Conservation (phyloP, 805 yeast species). For the Wickerhamomyces ciferrii region DNA sequence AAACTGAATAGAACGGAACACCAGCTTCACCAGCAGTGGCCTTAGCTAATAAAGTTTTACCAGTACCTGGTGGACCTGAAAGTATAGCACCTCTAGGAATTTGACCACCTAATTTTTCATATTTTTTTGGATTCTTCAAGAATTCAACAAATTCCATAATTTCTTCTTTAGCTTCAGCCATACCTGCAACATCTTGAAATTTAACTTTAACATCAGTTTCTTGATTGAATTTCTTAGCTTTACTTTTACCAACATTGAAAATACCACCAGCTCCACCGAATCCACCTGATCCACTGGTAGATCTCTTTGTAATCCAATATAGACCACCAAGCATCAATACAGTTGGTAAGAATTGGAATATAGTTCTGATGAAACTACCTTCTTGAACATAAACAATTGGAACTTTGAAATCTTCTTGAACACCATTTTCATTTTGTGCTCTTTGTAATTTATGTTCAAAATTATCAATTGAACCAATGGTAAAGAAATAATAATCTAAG, state of each 20-base stretch:
- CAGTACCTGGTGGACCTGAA: conserved; percentile 97
- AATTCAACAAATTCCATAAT: conserved; percentile 93
- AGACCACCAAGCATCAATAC: conserved; percentile 73
- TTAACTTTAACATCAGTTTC: conserved; percentile 77
- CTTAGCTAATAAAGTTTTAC: conserved; percentile 87
- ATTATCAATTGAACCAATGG: conserved; percentile 82
- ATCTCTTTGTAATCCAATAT: conserved; percentile 35
- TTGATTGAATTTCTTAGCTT: conserved; percentile 76
- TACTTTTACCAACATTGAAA: conserved; percentile 73
- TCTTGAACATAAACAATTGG: conserved; percentile 75
- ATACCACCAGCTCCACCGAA: conserved; percentile 48
- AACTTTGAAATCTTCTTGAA: conserved; percentile 50
- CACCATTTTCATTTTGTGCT: conserved; percentile 72
- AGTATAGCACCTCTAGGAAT: conserved; percentile 94
- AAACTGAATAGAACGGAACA: conserved; percentile 86
- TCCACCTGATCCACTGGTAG: conserved; percentile 28
- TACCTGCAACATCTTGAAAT: conserved; percentile 91
- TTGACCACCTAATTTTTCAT: conserved; percentile 86
- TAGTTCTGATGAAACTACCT: conserved; percentile 54
- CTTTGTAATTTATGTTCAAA: conserved; percentile 80
- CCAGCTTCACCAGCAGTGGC: conserved; percentile 98
- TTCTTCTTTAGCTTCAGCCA: conserved; percentile 91
- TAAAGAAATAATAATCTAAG: conserved; percentile 55
- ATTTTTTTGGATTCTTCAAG: conserved; percentile 77
- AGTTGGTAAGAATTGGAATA: conserved; percentile 78